These are phyloP conservation scores for Stramenopiles sp. DNA, from an alignment of 352 stramenopile genomes.

Conservation along the genomic window DNA sequence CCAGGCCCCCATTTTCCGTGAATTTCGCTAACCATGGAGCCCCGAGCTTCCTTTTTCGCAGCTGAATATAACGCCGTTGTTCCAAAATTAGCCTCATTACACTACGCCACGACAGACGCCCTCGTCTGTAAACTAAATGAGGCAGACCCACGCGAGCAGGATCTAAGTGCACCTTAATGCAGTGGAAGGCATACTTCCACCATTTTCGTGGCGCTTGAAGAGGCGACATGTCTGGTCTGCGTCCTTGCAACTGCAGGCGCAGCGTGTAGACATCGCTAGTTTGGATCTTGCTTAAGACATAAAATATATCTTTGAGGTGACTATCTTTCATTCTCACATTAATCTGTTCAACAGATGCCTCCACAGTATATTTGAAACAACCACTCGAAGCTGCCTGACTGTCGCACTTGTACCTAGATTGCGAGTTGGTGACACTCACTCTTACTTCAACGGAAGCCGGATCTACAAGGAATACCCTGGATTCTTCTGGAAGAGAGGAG, in stretches of 20 bases:
- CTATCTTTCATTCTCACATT: too few species aligned
- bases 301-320: too few species aligned
- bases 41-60: neutral
- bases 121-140: neutral
- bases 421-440: too few species aligned
- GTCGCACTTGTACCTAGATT: too few species aligned
- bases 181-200: neutral
- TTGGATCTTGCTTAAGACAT: too few species aligned
- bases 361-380: too few species aligned
- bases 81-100: neutral
- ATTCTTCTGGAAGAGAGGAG: too few species aligned
- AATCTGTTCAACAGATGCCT: too few species aligned
- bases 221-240: neutral
- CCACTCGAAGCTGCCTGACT: too few species aligned
- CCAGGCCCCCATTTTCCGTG: neutral
- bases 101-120: neutral
- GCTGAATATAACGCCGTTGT: neutral
- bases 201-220: neutral
- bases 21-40: neutral
- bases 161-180: neutral
- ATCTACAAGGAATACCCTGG: too few species aligned
- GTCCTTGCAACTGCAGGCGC: neutral
- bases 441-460: too few species aligned
- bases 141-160: neutral
- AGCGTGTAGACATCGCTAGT: too few species aligned